A percentile compares a stretch with the other conserved stretches of the same genome.
These are phyloP conservation scores for Cryptosporidium ryanae DNA, from an alignment of 169 alveolate species.

Conservation along the genomic window DNA sequence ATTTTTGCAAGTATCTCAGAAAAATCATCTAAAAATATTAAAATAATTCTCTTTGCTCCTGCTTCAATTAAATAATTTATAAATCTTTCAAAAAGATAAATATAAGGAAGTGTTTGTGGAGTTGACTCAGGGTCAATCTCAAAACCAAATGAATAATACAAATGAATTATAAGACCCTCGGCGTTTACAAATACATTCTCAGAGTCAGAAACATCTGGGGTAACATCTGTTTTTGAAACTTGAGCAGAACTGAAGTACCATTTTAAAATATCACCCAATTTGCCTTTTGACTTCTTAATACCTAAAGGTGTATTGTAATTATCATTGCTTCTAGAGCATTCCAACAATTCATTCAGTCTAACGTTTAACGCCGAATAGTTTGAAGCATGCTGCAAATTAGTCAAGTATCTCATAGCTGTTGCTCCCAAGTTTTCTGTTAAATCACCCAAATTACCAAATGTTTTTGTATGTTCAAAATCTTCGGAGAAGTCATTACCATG, in stretches of 20 bases:
- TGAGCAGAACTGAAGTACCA: conserved; percentile 61
- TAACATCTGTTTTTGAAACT: conserved; percentile 49
- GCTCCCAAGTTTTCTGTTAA: conserved; percentile 11
- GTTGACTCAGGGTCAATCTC: conserved; percentile 19
- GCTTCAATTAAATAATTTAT: conserved; percentile 62
- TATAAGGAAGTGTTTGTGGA: conserved; percentile 63
- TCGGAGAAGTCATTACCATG: conserved; percentile 16
- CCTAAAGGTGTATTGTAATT: conserved; percentile 10
- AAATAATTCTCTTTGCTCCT: conserved; percentile 41
- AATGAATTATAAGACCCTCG: conserved; percentile 48
- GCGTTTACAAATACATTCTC: conserved; percentile 69
- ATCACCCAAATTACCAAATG: conserved; percentile 18
- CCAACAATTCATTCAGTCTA: conserved; percentile 40
- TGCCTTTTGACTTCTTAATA: conserved; percentile 26
- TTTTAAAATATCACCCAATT: conserved; percentile 48
- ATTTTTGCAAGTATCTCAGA: conserved; percentile 21
- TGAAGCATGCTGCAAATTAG: neutral
- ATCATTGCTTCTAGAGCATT: neutral
- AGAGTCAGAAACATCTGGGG: conserved; percentile 72
- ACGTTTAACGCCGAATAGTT: conserved; percentile 20
- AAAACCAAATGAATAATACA: conserved; percentile 56
- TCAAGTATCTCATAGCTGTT: conserved; percentile 6
- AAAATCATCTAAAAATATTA: conserved; percentile 53
- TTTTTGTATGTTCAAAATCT: conserved; percentile 8
- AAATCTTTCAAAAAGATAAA: conserved; percentile 60